Evolutionary conservation across 495 filamentous ascomycete genomes (phyloP).

Genomic region (Penicillium nucicola): DNA sequence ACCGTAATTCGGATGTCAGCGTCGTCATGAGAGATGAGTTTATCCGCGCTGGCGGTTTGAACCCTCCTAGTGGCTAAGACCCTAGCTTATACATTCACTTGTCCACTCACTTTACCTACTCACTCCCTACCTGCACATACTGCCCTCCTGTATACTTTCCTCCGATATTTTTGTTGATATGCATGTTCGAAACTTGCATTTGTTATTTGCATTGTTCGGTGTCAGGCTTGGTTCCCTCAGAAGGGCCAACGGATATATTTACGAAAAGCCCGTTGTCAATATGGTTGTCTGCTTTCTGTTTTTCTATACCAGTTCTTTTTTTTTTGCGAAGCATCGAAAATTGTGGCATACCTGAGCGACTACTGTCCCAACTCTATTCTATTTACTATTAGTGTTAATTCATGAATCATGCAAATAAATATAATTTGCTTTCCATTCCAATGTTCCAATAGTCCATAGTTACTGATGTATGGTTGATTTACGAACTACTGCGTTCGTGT

Average conservation of each 20-base stretch:
- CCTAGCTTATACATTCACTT: background rate
- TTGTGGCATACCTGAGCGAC: background rate
- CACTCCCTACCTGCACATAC: slow-evolving; percentile 1
- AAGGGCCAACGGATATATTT: background rate
- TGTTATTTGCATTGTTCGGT: slow-evolving; percentile 1
- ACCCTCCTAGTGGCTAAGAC: background rate
- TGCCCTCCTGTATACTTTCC: slow-evolving; percentile 1
- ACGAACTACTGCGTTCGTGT: too few relatives aligned
- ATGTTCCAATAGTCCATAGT: background rate
- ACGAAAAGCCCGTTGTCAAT: background rate
- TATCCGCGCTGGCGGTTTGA: slow-evolving; percentile 21
- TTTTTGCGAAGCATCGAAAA: background rate
- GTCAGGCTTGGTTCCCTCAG: background rate
- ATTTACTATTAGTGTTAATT: background rate
- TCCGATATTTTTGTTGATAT: slow-evolving; percentile 2
- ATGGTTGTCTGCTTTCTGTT: background rate
- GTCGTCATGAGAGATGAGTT: slow-evolving; percentile 41
- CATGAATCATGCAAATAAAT: background rate
- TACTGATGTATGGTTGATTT: background rate
- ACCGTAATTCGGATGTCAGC: slow-evolving; percentile 43
- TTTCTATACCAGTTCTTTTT: slow-evolving; percentile 2
- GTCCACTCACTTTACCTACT: background rate
- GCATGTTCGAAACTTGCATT: background rate
- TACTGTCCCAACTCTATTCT: background rate
- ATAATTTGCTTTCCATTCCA: background rate